Base-by-base conservation (phyloP, 2,329 filamentous ascomycete species). In the Atkinsonella texensis region DNA sequence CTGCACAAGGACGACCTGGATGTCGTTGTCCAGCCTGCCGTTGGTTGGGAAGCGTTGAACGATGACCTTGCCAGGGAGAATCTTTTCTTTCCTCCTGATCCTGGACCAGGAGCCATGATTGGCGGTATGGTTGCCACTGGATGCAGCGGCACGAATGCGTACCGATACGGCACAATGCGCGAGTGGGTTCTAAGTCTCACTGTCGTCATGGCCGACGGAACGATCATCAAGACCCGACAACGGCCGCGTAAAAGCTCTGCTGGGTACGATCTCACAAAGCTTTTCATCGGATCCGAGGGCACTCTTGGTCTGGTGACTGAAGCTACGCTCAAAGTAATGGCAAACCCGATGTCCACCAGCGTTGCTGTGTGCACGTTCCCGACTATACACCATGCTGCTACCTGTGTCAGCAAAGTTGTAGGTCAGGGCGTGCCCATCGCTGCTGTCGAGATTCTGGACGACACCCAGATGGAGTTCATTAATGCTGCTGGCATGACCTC, bases 151-250 rank as follows among this genome's bases (percentile, higher is more conserved):
- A 95, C 89, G 13, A 95, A 95, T 65, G 84, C 89, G 15, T 95
- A 94, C 71, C 79, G 89, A 53, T 95, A 95, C 66, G 90, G 89
- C 55, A 95, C 89, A 2, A 95, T 95, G 89, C 83, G 87, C 56
- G 89, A 95, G 64, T 95, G 89, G 89, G 90, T 95, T 12, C 71
- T 95, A 20, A 85, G 80, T 50, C 70, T 95, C 58, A 95, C 89
- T 0, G 87, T 95, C 4, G 89, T 95, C 11, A 76, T 95, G 60
- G 89, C 89, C 17, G 90, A 95, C 66, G 89, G 89, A 48, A 95
- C 89, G 1, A 70, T 95, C 49, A 84, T 96, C 70, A 91, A 90
- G 74, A 96, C 90, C 11, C 78, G 87, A 56, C 89, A 94, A 68
- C 79, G 89, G 47, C 89, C 89, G 11, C 80, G 89, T 58, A 96